Base-by-base conservation (phyloP, 1,284 basidiomycete genomes). In the Singerocomus inundabilis region DNA sequence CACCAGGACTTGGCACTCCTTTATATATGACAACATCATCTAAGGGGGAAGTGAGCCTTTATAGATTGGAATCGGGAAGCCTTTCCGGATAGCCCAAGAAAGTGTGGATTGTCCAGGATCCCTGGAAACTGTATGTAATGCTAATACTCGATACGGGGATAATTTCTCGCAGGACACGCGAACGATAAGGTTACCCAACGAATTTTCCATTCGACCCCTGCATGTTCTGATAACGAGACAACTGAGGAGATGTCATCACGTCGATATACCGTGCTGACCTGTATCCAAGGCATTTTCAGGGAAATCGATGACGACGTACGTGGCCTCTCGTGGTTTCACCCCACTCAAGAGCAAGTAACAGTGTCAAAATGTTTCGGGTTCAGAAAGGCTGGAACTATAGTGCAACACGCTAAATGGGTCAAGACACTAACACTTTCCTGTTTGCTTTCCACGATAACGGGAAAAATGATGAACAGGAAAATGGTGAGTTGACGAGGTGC, bases 131-230 rank as follows among this genome's bases (percentile, higher is more conserved):
- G 28, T 9, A 15, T 30, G 40, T 26, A 48, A 11, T n/a, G n/a
- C 28, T 43, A 15, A 26, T n/a, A n/a, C 36, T 39, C n/a, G n/a
- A 39, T 46, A 48, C 34, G 11, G 33, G 16, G 16, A 13, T 4
- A 15, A 26, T 44, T 46, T 52, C 53, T 32, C 48, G 53, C 46
- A 44, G 37, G 25, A n/a, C 31, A 26, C 29, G 8, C 34, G 9
- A 38, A n/a, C n/a, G n/a, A n/a, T n/a, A n/a, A n/a, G 4, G 11
- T 33, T 7, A 32, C 31, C 15, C 35, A 28, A 25, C 18, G n/a
- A n/a, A 11, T 3, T 24, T 18, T 46, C n/a, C 31, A 9, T 29
- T 30, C 12, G n/a, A 31, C 28, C 16, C 49, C 40, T 26, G 34
- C n/a, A 26, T 43, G 47, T 36, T 46, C 11, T 8, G 13, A 6